These are phyloP conservation scores for Mycotypha africana DNA, from an alignment of 371 early-diverging fungal species.

Conservation along the genomic window DNA sequence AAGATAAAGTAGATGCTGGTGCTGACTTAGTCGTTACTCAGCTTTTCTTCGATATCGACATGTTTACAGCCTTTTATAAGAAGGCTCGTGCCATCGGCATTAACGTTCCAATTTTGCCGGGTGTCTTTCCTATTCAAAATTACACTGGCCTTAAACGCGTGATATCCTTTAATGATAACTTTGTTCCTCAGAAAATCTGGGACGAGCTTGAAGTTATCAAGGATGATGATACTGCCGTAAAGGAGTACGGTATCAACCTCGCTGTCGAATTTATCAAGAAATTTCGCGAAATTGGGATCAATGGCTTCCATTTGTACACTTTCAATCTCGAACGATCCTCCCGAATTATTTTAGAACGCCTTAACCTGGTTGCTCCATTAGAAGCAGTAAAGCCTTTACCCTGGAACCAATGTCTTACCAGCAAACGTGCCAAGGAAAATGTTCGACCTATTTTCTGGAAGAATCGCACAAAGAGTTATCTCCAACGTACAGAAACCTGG, in stretches of 20 bases:
- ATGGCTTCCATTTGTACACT: conserved; percentile 81
- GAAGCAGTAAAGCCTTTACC: conserved; percentile 75
- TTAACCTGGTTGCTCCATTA: conserved; percentile 69
- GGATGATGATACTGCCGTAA: conserved; percentile 93
- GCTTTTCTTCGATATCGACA: conserved; percentile 88
- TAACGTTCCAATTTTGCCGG: conserved; percentile 89
- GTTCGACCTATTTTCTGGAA: conserved; percentile 98
- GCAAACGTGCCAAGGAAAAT: conserved; percentile 87
- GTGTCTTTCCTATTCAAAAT: conserved; percentile 93
- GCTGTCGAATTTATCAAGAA: conserved; percentile 77
- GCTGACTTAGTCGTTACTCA: conserved; percentile 93
- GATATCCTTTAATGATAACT: conserved; percentile 81
- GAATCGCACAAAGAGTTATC: conserved; percentile 89
- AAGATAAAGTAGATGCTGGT: conserved; percentile 88
- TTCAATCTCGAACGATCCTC: conserved; percentile 88
- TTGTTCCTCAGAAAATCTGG: conserved; percentile 78
- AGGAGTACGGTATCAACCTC: conserved; percentile 87
- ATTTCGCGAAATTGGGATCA: conserved; percentile 65
- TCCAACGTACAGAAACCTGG: conserved; percentile 92
- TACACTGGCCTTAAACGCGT: conserved; percentile 84
- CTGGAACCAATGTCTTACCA: conserved; percentile 48
- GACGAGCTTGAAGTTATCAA: conserved; percentile 89
- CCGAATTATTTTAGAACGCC: conserved; percentile 80
- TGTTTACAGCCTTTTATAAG: conserved; percentile 74
- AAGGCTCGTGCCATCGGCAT: conserved; percentile 76